Evolutionary conservation across 352 stramenopile genomes (phyloP), one percentile per base, ranked within the genome.

Genomic region (Globisporangium alternatum): DNA sequence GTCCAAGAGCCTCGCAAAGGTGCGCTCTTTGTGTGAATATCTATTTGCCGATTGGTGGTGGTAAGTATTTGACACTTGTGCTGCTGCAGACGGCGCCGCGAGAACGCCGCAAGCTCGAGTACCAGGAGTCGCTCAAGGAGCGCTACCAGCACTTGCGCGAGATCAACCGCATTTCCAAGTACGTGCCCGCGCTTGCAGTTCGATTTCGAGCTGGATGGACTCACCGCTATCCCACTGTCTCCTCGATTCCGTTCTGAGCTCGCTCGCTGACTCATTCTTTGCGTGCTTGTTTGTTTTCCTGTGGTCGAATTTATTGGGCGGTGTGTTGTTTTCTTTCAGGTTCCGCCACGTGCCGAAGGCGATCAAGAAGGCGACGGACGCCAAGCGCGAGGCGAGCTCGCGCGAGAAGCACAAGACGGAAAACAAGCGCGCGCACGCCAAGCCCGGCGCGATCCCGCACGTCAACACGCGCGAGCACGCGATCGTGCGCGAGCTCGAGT

Each of bases 101-200:
- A 22, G 92, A 97, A 74, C 78, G 82, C 57, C 78, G 88, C 61
- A 97, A 98, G 55, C 82, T 98, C 57, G 89, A 98, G 70, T 99
- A 99, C 83, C 90, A 97, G 57, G 84, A 99, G 56, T 96, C 90
- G 54, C 85, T 99, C 68, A 98, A 99, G 70, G 89, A 99, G 58
- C 96, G 94, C 41, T 98, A 96, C 70, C 75, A 90, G 66, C 87
- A 97, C 66, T 73, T 97, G 69, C 97, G 97, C 39, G 97, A 99
- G 69, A 95, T 99, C 60, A 96, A 83, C 62, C 91, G 92, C 69
- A 97, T 97, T 62, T 70, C 85, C 63, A 95, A 92, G 81, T 95
- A 86, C 80, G 81, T 80, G n/a, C 12, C 28, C 35, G 9, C 12
- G 25, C 47, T 56, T 56, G 25, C 19, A 22, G 5, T 56, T 56